phyloP scores from a whole-genome alignment of 306 rosid species.

The Nissolia schottii region DNA sequence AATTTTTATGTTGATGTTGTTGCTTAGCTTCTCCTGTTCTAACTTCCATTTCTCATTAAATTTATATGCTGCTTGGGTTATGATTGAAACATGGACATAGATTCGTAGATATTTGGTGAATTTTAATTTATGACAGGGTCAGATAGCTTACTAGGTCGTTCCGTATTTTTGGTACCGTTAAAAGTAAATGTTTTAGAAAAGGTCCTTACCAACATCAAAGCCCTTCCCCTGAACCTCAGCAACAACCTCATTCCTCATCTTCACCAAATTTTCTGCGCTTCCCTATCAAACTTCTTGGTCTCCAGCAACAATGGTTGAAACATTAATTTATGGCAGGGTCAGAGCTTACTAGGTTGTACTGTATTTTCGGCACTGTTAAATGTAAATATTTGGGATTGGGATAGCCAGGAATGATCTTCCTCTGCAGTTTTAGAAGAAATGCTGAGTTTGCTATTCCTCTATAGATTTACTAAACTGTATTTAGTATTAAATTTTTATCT shows the following conservation, averaged over 20 bases:
- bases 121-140: background rate
- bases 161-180: background rate
- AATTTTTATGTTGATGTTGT: background rate
- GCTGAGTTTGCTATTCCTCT: background rate
- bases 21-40: conserved; percentile 16
- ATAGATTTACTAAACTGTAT: background rate
- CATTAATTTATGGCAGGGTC: background rate
- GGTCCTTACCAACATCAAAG: too few relatives aligned
- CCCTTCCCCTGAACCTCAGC: too few relatives aligned
- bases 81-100: background rate
- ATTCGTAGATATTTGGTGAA: background rate
- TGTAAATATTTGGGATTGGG: background rate
- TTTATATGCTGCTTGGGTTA: conserved; percentile 4
- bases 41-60: background rate
- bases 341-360: background rate
- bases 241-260: too few relatives aligned
- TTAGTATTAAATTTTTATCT: background rate
- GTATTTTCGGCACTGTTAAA: background rate
- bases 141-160: background rate
- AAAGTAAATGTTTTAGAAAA: background rate
- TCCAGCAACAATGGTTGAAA: background rate
- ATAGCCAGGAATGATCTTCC: background rate
- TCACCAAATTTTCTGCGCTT: too few relatives aligned
- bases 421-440: background rate
- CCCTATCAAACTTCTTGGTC: too few relatives aligned